Base-by-base conservation (phyloP, 768 basidiomycete species). In the Amanita rubescens region DNA sequence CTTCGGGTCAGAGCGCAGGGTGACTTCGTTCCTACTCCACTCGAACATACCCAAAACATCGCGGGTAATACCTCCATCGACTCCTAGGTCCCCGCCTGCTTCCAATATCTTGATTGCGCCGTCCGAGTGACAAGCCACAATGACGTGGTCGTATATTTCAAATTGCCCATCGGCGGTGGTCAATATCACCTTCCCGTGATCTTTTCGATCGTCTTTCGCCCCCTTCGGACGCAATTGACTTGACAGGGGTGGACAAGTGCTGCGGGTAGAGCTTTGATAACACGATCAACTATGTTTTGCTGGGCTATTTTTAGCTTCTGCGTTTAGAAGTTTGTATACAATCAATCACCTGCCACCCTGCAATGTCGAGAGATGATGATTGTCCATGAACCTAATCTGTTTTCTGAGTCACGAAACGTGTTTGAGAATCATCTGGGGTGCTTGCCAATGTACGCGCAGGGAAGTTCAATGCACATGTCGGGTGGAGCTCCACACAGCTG, bases 401-500 rank as follows among this genome's bases (percentile, higher is more conserved):
- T 30, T n/a, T 30, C 5, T 30, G 27, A 30, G 27, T 30, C 27
- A 25, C 15, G 52, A 54, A 44, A n/a, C n/a, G n/a, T n/a, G n/a
- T n/a, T n/a, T 37, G 38, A 19, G n/a, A 11, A 53, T 68, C 3
- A 54, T 81, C 81, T 65, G 89, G 66, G 0, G 87, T 87, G 37
- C 70, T 71, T 0, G 81, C 85, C 7, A 87, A 86, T 60, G 90
- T 87, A 57, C n/a, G n/a, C n/a, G 85, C 83, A 47, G 82, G 66
- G 3, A 79, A 75, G 58, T 84, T 86, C 60, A 78, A 77, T 57
- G 82, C 81, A 7, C n/a, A n/a, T n/a, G n/a, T n/a, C n/a, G n/a
- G 87, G 82, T 0, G 85, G 82, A 0, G 85, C 81, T 87, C 87
- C 87, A 90, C 37, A 90, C 82, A 2, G 85, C 83, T 1, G 85